A percentile compares a stretch with the other conserved stretches of the same genome.
phyloP scores from a whole-genome alignment of 225 moss, liverwort and hornwort genomes.

The Pleurozium schreberi region DNA sequence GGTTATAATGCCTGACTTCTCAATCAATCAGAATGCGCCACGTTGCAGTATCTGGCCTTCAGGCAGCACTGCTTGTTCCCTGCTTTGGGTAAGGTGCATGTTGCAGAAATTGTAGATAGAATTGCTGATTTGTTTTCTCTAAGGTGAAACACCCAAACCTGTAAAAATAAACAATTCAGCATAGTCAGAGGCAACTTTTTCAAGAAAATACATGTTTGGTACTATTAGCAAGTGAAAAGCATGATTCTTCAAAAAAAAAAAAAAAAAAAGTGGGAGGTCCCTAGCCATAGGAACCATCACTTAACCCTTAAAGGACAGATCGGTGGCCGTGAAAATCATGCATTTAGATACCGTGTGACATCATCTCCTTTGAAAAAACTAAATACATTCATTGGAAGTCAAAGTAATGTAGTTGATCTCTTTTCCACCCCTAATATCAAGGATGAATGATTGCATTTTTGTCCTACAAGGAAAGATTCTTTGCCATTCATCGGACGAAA shows the following conservation, averaged over 20 bases:
- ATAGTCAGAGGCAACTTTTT: background rate
- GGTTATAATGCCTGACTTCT: background rate
- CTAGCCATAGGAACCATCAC: accelerated
- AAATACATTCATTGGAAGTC: too few species aligned
- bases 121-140: background rate
- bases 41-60: background rate
- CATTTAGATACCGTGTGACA: too few species aligned
- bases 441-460: too few species aligned
- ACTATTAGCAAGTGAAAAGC: background rate
- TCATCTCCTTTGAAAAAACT: too few species aligned
- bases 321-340: too few species aligned
- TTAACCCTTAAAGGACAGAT: too few species aligned
- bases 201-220: background rate
- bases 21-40: background rate
- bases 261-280: background rate
- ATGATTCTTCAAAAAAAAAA: background rate
- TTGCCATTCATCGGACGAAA: too few species aligned
- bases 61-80: background rate
- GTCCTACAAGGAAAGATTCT: too few species aligned
- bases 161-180: background rate
- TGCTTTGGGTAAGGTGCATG: background rate
- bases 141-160: background rate
- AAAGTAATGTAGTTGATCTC: too few species aligned
- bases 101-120: background rate
- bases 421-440: too few species aligned